Evolutionary conservation across 2,329 filamentous ascomycete species (phyloP), one percentile per base, ranked within the genome.

Genomic region (Remersonia thermophila): DNA sequence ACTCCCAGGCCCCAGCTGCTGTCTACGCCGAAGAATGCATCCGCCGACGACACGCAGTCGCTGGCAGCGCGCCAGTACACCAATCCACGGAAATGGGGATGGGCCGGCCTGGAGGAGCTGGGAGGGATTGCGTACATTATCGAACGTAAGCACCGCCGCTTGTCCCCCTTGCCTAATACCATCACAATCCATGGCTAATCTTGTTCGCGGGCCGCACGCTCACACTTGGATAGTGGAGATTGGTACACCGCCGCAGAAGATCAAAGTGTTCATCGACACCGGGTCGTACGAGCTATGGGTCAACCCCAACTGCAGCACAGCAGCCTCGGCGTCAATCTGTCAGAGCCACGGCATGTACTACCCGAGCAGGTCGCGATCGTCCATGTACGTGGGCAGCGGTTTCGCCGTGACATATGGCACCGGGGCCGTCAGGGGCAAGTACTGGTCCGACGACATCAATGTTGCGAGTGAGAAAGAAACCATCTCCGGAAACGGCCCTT

Each of bases 231-330:
- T 9, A 59, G 58, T 61, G 30, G 48, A 53, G 7, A 49, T 61
- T 25, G 57, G 58, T 6, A 59, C 55, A 1, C 57, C 57, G 3
- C 47, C 50, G 6, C 58, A 61, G 39, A 44, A 33, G n/a, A 43
- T 59, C 36, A 54, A 51, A 12, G 51, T 59, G 7, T 54, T 55
- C 16, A 45, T 61, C 27, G 57, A 61, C 35, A 61, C 58, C 2
- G 58, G 57, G 6, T 61, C 57, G 1, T 58, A 52, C 33, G 55
- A 59, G 35, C 48, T 59, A 17, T 58, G 57, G 46, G 53, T 61
- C 4, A 54, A 60, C 32, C 58, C 57, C 3, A 47, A 50, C 13
- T 61, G 57, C 40, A 43, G 41, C 7, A 51, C 48, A 10, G 55
- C 56, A 13, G 52, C 54, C 4, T 55, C 56, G 26, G 39, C 39